A percentile compares a stretch with the other conserved stretches of the same genome.
These are phyloP conservation scores for Trichoderma aggressivum DNA, from an alignment of 2,329 filamentous ascomycete species.

Conservation along the genomic window DNA sequence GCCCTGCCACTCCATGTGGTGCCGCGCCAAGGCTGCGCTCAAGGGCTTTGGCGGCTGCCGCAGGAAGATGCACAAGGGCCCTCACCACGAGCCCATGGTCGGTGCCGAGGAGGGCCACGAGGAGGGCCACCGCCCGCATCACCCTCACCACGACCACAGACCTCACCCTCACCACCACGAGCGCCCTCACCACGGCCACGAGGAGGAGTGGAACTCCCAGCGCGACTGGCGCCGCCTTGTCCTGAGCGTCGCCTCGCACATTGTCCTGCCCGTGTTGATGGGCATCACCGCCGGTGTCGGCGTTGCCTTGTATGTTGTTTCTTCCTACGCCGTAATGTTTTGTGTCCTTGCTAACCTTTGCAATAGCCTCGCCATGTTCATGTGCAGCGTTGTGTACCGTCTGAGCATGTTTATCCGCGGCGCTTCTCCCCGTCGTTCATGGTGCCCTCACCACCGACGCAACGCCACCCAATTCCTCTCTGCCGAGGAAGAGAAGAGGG, in stretches of 20 bases:
- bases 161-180: slow-evolving; percentile 27
- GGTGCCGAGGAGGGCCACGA: neutral
- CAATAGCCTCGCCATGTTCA: slow-evolving; percentile 58
- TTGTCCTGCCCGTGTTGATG: slow-evolving; percentile 65
- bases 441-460: slow-evolving; percentile 18
- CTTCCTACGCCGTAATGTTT: too few relatives aligned
- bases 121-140: slow-evolving; percentile 18
- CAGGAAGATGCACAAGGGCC: neutral
- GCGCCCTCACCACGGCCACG: neutral
- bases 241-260: slow-evolving; percentile 56
- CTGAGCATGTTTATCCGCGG: slow-evolving; percentile 50
- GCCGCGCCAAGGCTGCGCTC: slow-evolving; percentile 42
- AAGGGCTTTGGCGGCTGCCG: slow-evolving; percentile 28
- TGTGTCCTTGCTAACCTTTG: slow-evolving; percentile 27
- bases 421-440: slow-evolving; percentile 17
- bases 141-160: slow-evolving; percentile 21
- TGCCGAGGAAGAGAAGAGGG: slow-evolving; percentile 47
- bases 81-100: neutral
- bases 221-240: slow-evolving; percentile 37
- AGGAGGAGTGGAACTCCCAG: slow-evolving; percentile 21
- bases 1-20: slow-evolving; percentile 49
- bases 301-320: slow-evolving; percentile 56
- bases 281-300: slow-evolving; percentile 66
- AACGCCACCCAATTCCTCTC: neutral
- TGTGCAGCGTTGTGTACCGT: slow-evolving; percentile 60